Evolutionary conservation across 2,329 filamentous ascomycete species (phyloP), one percentile per base, ranked within the genome.

Genomic region (Tolypocladium paradoxum): DNA sequence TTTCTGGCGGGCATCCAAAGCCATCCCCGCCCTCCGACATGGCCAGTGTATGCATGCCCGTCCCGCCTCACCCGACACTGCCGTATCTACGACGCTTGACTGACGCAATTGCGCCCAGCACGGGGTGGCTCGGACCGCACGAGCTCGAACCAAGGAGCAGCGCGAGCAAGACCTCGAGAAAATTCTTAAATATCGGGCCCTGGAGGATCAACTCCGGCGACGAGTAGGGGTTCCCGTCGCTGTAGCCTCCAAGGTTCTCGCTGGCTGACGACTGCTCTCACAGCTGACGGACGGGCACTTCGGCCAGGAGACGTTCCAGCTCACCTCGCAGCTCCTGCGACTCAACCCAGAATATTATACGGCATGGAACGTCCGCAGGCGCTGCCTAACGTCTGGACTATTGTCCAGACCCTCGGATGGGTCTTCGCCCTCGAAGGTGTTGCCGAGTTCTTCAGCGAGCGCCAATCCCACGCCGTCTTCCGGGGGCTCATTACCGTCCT

Each of bases 341-440:
- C 79, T 85, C 62, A 95, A 95, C 68, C 89, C 89, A 29, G 89
- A 95, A 70, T 91, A 91, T 75, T 93, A 93, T 73, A 92, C 89
- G 53, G 79, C 90, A 78, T 95, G 89, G 89, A 95, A 95, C 76
- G 81, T 85, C 73, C 85, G 93, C 65, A 85, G 93, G 62, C 79
- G 80, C 64, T 84, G 81, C 71, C 75, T 85, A 77, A 79, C 72
- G 55, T 78, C 74, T 74, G 72, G 74, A 62, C 77, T 74, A 69
- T 79, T 81, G 61, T 82, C 75, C 71, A 76, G 63, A 76, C 71
- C 62, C 20, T 76, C 68, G 68, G 66, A 61, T 75, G 74, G 70
- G 63, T 78, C 68, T 59, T 80, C 63, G 71, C 75, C 61, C 72
- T 82, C 68, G 77, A 79, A 59, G 75, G 24, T 51, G 74, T 79